Base-by-base conservation (phyloP, 2,329 filamentous ascomycete species). In the Akanthomyces dipterigenus region DNA sequence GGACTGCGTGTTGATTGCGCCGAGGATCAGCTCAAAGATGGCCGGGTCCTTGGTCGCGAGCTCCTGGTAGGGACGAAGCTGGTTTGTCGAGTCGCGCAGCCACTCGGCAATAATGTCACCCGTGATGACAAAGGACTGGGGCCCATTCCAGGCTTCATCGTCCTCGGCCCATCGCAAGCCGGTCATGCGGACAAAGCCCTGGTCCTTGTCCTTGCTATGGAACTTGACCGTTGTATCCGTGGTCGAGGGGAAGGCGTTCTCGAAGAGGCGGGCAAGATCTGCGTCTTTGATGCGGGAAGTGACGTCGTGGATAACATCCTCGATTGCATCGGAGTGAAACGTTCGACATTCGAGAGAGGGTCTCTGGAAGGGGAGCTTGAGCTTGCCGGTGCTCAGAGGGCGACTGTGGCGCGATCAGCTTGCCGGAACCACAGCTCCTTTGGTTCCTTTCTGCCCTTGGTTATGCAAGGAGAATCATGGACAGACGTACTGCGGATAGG, bases 31-130 rank as follows among this genome's bases (percentile, higher is more conserved):
- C 64, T 84, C 88, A 71, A 88, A 86, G 55, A 99, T 87, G 46
- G 82, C 83, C 43, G 85, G 83, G 70, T 98, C 93, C 65, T 91
- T 90, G 69, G 87, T 90, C 2, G 93, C 89, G 26, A 99, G 79
- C 0, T 84, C 78, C 71, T 97, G 93, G 71, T 99, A 99, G 58
- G 95, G 93, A 2, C 88, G 85, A 57, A 99, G 77, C 74, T 99
- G 95, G 74, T 98, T 98, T 12, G 92, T 96, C 12, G 91, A 96
- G 75, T 96, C 91, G 56, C 92, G 86, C 55, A 96, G 78, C 92
- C 92, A 96, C 73, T 96, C 91, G 0, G 92, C 92, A 68, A 96
- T 90, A 71, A 96, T 96, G 67, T 96, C 91, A 55, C 91, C 91
- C 0, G 91, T 96, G 55, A 96, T 96, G 65, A 98, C 88, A 72